Evolutionary conservation across 2,329 filamentous ascomycete genomes (phyloP), one percentile per base, ranked within the genome.

Genomic region (Aureobasidium zeae): DNA sequence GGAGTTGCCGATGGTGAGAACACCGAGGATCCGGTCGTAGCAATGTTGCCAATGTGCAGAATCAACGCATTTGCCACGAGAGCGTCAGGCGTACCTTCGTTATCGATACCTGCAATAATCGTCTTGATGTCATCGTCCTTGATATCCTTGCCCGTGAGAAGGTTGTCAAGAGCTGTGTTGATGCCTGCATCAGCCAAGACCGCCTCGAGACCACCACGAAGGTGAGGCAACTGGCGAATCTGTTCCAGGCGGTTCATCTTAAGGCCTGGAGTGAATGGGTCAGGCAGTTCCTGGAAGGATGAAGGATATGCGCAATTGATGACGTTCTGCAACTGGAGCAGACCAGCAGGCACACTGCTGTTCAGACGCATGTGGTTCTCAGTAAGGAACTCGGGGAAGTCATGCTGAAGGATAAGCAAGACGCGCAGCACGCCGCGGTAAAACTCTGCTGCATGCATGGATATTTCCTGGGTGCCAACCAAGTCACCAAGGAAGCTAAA

Each of bases 321-420:
- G 44, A 94, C 72, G 57, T 96, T 95, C 52, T 88, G 79, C 41
- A 95, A 71, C 62, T 96, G 91, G 12, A 81, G 80, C 63, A 86
- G 91, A 56, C 91, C 83, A 38, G 79, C 76, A 1, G 88, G 85
- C 46, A 96, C 82, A 56, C 77, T 79, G 53, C 83, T 81, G 65
- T 82, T 87, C 41, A 98, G 76, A 52, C 79, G 77, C 52, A 85
- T 78, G 58, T 94, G 85, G 60, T 94, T 86, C 54, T 88, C 85
- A 5, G 85, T 83, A 30, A 98, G 67, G 62, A 94, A 98, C 45
- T 95, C 87, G 0, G 89, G 84, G 63, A 86, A 96, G 61, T 98
- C 91, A 58, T 96, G 91, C 53, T 94, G 85, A 42, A 98, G 69
- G 41, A 94, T 75, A 24, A 94, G 69, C 44, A 96, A 67, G 48